A percentile compares a stretch with the other conserved stretches of the same genome.
These are phyloP conservation scores for Lodderomyces pseudojiufengensis DNA, from an alignment of 1,139 yeast species.

Conservation along the genomic window DNA sequence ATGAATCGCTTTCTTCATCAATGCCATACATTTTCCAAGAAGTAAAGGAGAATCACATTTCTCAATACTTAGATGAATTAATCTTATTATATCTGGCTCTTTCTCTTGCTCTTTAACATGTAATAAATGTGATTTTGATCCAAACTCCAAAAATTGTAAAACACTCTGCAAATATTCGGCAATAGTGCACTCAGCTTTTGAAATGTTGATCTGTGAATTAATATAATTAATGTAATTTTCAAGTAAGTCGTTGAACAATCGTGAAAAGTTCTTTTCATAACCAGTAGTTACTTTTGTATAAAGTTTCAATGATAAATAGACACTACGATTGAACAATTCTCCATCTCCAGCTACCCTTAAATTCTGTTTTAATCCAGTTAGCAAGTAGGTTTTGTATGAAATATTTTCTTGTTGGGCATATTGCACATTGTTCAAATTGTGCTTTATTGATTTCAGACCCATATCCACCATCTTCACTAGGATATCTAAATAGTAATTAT, in stretches of 20 bases:
- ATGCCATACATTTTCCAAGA: slow-evolving; percentile 45
- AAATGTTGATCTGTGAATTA: slow-evolving; percentile 15
- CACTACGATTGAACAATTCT: slow-evolving; percentile 25
- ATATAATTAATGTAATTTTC: slow-evolving; percentile 22
- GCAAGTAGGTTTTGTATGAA: slow-evolving; percentile 1
- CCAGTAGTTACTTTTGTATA: slow-evolving; percentile 53
- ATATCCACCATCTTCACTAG: slow-evolving; percentile 49
- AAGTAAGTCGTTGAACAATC: slow-evolving; percentile 30
- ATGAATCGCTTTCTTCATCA: slow-evolving; percentile 44
- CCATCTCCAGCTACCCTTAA: slow-evolving; percentile 46
- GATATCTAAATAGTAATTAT: slow-evolving; percentile 53
- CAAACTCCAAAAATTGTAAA: slow-evolving; percentile 29
- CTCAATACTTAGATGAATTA: slow-evolving; percentile 39
- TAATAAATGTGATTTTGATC: slow-evolving; percentile 29
- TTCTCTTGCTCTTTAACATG: slow-evolving; percentile 31
- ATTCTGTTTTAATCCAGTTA: slow-evolving; percentile 40
- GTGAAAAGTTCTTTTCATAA: slow-evolving; percentile 48
- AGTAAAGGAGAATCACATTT: slow-evolving; percentile 34
- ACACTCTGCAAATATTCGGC: slow-evolving; percentile 29
- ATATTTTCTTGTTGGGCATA: slow-evolving; percentile 44
- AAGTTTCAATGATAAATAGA: slow-evolving; percentile 26
- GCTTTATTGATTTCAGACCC: slow-evolving; percentile 39
- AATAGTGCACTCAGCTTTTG: slow-evolving; percentile 28
- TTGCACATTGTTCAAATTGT: slow-evolving; percentile 47
- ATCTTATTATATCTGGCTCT: slow-evolving; percentile 31